Evolutionary conservation across 768 basidiomycete species (phyloP).

Genomic region (Neoboletus subvelutipes): DNA sequence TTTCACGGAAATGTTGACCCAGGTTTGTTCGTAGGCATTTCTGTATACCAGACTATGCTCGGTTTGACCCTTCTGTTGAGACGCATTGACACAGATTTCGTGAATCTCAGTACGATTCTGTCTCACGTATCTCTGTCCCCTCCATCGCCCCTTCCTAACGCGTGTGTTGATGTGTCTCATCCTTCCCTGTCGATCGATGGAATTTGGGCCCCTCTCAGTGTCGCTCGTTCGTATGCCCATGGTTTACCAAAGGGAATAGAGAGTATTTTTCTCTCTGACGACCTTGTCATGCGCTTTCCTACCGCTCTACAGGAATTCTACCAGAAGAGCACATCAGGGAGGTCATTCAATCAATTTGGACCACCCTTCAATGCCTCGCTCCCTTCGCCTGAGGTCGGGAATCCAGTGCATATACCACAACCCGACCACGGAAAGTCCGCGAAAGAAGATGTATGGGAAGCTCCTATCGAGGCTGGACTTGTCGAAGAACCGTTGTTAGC

Average conservation of each 20-base stretch:
- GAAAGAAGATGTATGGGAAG: constrained; percentile 23
- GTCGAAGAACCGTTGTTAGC: constrained; percentile 24
- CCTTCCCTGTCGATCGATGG: constrained; percentile 57
- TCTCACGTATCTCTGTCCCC: constrained; percentile 36
- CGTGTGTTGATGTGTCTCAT: constrained; percentile 50
- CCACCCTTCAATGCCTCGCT: constrained; percentile 55
- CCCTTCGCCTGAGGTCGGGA: background rate
- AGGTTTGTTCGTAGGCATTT: constrained; percentile 50
- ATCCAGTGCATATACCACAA: constrained; percentile 2
- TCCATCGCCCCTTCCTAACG: constrained; percentile 39
- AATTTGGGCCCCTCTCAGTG: constrained; percentile 66
- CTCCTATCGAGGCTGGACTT: constrained; percentile 16
- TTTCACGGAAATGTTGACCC: constrained; percentile 8
- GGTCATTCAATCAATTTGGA: constrained; percentile 60
- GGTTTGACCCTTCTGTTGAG: constrained; percentile 57
- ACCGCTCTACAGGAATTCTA: constrained; percentile 59
- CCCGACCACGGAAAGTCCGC: constrained; percentile 1
- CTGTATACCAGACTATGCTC: constrained; percentile 70
- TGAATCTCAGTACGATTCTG: constrained; percentile 58
- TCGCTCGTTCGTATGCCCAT: constrained; percentile 46
- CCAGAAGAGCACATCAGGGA: constrained; percentile 44
- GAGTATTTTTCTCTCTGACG: constrained; percentile 59
- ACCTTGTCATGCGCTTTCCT: constrained; percentile 63
- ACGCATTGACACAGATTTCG: constrained; percentile 77
- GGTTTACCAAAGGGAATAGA: constrained; percentile 36